Conservation (phyloP, 2,329 filamentous ascomycete species). For the Cladophialophora bantiana region DNA sequence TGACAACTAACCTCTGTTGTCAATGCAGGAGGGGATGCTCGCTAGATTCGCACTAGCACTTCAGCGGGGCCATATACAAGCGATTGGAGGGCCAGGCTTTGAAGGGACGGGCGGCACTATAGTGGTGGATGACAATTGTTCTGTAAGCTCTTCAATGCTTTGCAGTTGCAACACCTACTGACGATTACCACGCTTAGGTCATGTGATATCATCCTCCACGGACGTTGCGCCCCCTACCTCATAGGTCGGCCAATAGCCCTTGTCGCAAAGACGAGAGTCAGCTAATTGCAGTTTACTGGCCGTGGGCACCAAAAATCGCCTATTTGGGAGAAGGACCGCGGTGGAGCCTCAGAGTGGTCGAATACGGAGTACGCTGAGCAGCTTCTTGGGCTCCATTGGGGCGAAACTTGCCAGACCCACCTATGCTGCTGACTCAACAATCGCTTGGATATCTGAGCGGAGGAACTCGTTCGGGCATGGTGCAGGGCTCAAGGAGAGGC, state of each 20-base stretch:
- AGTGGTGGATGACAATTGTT: conserved; percentile 55
- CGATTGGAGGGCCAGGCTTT: conserved; percentile 41
- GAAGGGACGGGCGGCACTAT: conserved; percentile 46
- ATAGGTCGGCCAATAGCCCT: not conserved
- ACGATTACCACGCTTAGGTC: not conserved
- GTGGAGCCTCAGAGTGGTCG: not conserved
- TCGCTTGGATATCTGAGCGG: not conserved
- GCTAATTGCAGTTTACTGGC: not conserved
- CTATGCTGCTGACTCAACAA: not conserved
- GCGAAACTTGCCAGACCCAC: not conserved
- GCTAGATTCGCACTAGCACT: conserved; percentile 53
- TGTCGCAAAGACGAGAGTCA: not conserved
- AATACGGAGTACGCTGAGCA: not conserved
- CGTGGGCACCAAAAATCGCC: not conserved
- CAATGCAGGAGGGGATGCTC: conserved; percentile 55
- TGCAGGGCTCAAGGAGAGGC: not conserved
- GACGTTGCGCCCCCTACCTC: too few species aligned
- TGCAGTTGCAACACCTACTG: not conserved
- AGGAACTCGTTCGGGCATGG: not conserved
- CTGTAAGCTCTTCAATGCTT: conserved; percentile 41
- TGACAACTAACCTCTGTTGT: conserved; percentile 33
- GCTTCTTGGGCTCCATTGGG: not conserved
- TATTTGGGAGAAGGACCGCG: not conserved
- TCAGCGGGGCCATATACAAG: conserved; percentile 47
- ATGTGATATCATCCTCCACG: not conserved